Evolutionary conservation across 345 rosid genomes (phyloP).

Genomic region (Arabidopsis suecica): DNA sequence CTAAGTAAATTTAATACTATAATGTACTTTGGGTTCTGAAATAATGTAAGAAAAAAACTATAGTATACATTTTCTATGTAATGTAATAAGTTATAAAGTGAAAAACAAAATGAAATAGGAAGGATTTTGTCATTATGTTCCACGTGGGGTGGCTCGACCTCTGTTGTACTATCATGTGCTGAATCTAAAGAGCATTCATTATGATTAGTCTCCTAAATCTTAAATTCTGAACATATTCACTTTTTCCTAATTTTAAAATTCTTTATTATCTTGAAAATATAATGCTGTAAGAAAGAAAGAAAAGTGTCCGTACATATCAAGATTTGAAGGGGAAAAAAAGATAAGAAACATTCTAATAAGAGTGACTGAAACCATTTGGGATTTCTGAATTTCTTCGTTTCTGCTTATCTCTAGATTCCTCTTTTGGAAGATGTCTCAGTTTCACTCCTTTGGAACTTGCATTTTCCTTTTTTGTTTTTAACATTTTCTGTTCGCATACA

Average conservation of each 20-base stretch:
- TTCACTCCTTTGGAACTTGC: constrained; percentile 39
- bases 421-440: constrained; percentile 34
- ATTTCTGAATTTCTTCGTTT: constrained; percentile 27
- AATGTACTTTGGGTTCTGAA: no score
- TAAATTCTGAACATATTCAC: neutral
- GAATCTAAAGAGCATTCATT: constrained; percentile 44
- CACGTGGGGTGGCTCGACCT: constrained; percentile 47
- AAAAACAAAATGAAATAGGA: neutral
- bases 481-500: neutral
- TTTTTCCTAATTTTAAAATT: neutral
- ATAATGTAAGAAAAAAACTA: neutral
- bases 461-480: constrained; percentile 3
- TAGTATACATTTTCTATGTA: neutral
- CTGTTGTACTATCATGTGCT: constrained; percentile 43
- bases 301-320: constrained; percentile 11
- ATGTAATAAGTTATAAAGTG: neutral
- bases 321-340: constrained; percentile 11
- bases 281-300: neutral
- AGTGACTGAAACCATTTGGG: constrained; percentile 32
- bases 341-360: constrained; percentile 20
- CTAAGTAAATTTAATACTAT: neutral
- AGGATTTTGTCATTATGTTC: constrained; percentile 42
- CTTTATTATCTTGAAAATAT: neutral
- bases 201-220: constrained; percentile 24
- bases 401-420: constrained; percentile 29